phyloP scores from a whole-genome alignment of 164 flowering plant genomes.

The Nelumbo lutea region DNA sequence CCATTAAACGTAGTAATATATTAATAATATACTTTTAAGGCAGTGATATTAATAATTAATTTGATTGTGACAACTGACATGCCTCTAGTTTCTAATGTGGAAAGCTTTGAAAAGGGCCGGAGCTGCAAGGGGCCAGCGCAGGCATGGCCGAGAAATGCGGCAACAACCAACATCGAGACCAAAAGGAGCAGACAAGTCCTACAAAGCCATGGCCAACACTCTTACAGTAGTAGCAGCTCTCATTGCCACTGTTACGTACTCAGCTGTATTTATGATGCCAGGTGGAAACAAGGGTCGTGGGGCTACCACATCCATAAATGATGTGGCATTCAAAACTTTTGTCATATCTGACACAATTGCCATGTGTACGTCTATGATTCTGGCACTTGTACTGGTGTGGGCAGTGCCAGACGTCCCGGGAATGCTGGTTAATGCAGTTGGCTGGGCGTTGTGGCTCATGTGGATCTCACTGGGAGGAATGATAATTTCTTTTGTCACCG shows the following conservation, averaged over 20 bases:
- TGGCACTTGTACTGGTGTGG: neutral
- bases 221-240: neutral
- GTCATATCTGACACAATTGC: neutral
- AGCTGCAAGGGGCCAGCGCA: neutral
- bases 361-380: neutral
- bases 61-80: neutral
- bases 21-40: too few relatives aligned
- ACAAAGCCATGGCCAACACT: constrained; percentile 1
- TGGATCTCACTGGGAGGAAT: neutral
- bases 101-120: neutral
- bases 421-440: neutral
- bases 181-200: neutral
- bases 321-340: neutral
- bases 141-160: neutral
- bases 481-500: neutral
- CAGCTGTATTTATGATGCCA: neutral
- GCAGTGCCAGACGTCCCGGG: neutral
- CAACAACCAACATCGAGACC: neutral
- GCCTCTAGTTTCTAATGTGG: neutral
- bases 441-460: neutral
- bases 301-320: neutral
- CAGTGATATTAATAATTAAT: too few relatives aligned
- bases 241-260: neutral
- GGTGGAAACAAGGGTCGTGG: neutral
- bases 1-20: too few relatives aligned